phyloP scores from a whole-genome alignment of 257 asterid species.

The Nicotiana undulata region DNA sequence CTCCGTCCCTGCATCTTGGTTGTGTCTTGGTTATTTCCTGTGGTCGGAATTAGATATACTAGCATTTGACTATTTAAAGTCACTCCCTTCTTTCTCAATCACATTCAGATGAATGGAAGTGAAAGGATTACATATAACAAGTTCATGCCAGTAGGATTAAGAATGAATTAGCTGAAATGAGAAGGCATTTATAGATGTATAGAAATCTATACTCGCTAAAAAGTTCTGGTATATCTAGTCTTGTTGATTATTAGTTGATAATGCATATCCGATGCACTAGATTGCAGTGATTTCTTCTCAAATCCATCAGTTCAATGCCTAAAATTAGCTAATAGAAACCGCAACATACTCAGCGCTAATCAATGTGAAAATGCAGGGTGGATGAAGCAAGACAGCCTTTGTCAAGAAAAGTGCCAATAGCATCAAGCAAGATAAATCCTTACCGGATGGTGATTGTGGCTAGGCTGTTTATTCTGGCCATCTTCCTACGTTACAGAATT shows the following conservation, averaged over 20 bases:
- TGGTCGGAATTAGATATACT: not conserved
- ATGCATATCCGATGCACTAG: not conserved
- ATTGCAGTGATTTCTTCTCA: not conserved
- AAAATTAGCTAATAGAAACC: not conserved
- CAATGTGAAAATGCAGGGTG: conserved; percentile 42
- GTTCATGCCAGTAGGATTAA: not conserved
- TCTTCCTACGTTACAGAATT: conserved; percentile 85
- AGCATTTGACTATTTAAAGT: not conserved
- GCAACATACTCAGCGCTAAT: not conserved
- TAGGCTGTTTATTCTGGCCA: conserved; percentile 64
- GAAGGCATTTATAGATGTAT: not conserved
- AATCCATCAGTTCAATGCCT: not conserved
- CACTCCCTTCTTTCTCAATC: not conserved
- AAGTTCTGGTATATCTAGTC: not conserved
- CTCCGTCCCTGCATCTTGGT: not conserved
- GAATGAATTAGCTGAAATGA: not conserved
- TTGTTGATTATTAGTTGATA: not conserved
- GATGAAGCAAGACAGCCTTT: conserved; percentile 96
- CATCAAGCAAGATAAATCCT: conserved; percentile 90
- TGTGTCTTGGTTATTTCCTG: not conserved
- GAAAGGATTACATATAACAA: not conserved
- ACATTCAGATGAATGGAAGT: conserved; percentile 1
- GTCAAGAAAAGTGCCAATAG: conserved; percentile 90
- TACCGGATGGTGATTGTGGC: conserved; percentile 94
- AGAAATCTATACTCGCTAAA: not conserved